Evolutionary conservation across 2,329 filamentous ascomycete species (phyloP).

Genomic region (Colletotrichum australisinense): DNA sequence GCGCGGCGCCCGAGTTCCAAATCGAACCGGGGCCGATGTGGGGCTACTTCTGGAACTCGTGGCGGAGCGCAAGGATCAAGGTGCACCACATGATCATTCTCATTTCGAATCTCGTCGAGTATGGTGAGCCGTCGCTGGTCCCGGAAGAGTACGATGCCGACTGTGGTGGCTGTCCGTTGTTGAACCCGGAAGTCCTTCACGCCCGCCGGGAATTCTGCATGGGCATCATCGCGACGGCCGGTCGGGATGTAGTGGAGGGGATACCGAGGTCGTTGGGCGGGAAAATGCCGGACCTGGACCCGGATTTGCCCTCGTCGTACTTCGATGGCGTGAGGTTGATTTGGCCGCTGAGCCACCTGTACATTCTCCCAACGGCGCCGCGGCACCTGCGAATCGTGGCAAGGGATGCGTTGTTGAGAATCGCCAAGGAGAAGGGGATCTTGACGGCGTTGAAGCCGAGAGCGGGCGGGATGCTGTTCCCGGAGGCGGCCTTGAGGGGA

Average conservation of each 20-base stretch:
- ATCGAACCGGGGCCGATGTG: conserved; percentile 30
- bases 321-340: conserved; percentile 52
- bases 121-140: conserved; percentile 37
- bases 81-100: conserved; percentile 46
- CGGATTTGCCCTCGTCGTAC: conserved; percentile 44
- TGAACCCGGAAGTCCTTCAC: conserved; percentile 40
- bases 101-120: conserved; percentile 49
- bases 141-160: not conserved
- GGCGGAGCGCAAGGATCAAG: conserved; percentile 48
- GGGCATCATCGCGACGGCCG: conserved; percentile 40
- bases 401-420: conserved; percentile 42
- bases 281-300: conserved; percentile 39
- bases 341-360: conserved; percentile 50
- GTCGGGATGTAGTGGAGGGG: conserved; percentile 44
- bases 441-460: conserved; percentile 45
- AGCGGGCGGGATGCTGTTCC: not conserved
- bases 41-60: conserved; percentile 47
- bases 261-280: conserved; percentile 42
- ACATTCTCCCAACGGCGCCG: conserved; percentile 42
- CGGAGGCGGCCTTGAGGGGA: conserved; percentile 7
- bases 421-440: conserved; percentile 51
- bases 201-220: conserved; percentile 44
- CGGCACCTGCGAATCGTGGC: conserved; percentile 44
- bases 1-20: conserved; percentile 41
- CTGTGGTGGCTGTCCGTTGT: conserved; percentile 35